Conservation (phyloP, 768 basidiomycete species). For the Macrolepiota fuliginosa region DNA sequence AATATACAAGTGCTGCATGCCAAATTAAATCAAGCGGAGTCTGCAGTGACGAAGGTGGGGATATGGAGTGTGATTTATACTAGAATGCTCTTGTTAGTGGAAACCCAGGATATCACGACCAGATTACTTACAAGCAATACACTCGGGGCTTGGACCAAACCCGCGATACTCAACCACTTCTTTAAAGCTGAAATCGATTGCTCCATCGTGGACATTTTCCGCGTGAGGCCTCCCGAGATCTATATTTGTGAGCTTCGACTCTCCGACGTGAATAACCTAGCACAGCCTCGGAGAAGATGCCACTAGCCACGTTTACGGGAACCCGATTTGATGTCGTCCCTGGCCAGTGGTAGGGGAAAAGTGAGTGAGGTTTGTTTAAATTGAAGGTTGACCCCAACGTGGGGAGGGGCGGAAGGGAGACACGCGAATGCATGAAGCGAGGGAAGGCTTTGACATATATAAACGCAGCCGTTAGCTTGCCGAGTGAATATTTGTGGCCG, state of each 20-base stretch:
- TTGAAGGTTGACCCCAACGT: background rate
- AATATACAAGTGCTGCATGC: background rate
- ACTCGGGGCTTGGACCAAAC: background rate
- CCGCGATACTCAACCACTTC: background rate
- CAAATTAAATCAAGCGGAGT: background rate
- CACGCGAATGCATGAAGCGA: background rate
- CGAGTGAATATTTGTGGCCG: background rate
- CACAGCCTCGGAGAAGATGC: background rate
- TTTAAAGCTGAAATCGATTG: background rate
- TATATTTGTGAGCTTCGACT: background rate
- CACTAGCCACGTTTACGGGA: slow-evolving; percentile 4
- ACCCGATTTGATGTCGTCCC: background rate
- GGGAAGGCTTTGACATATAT: background rate
- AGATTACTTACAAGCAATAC: background rate
- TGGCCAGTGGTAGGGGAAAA: background rate
- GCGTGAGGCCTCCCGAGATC: background rate
- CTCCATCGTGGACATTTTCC: background rate
- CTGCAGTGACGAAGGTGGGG: background rate
- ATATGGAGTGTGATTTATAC: background rate
- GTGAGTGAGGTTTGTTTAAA: background rate
- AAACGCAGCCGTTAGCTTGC: background rate
- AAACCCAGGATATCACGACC: background rate
- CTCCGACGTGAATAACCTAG: background rate
- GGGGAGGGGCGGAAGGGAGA: background rate
- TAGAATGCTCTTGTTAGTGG: background rate